Evolutionary conservation across 2,329 filamentous ascomycete species (phyloP), one percentile per base, ranked within the genome.

Genomic region (Davidsoniella virescens): DNA sequence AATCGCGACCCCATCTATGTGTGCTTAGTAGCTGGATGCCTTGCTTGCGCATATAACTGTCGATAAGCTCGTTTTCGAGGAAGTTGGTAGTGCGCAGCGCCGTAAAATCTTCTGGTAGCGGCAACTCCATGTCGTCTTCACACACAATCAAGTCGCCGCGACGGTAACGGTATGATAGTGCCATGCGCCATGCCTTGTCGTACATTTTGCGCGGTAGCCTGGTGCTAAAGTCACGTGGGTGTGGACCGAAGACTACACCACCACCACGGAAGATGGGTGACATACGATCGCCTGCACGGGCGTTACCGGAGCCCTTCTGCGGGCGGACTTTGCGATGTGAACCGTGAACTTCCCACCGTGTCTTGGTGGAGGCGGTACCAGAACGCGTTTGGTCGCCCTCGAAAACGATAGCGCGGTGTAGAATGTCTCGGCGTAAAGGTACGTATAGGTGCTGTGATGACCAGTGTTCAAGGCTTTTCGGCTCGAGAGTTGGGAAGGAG

Each of bases 141-240:
- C 92, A 80, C 40, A 98, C 78, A 56, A 95, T 70, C 59, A 98
- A 69, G 69, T 96, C 86, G 45, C 88, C 92, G 57, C 80, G 78
- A 56, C 82, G 74, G 67, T 92, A 96, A 54, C 92, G 80, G 70
- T 94, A 94, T 61, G 84, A 92, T 56, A 98, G 73, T 9, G 92
- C 92, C 41, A 84, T 96, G 62, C 92, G 79, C 86, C 87, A 96
- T 8, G 92, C 92, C 59, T 93, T 73, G 66, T 96, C 88, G 69
- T 98, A 98, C 44, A 94, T 78, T 70, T 96, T 96, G 62, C 75
- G 75, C 59, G 83, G 87, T 50, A 98, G 71, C 14, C 75, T 75
- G 18, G 88, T 93, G 54, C 78, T 77, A 62, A 98, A 98, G 67
- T 96, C 87, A 63, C 92, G 76, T 23, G 88, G 88, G 59, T 88